These are phyloP conservation scores for Malassezia vespertilionis DNA, from an alignment of 1,284 basidiomycete genomes.

Conservation along the genomic window DNA sequence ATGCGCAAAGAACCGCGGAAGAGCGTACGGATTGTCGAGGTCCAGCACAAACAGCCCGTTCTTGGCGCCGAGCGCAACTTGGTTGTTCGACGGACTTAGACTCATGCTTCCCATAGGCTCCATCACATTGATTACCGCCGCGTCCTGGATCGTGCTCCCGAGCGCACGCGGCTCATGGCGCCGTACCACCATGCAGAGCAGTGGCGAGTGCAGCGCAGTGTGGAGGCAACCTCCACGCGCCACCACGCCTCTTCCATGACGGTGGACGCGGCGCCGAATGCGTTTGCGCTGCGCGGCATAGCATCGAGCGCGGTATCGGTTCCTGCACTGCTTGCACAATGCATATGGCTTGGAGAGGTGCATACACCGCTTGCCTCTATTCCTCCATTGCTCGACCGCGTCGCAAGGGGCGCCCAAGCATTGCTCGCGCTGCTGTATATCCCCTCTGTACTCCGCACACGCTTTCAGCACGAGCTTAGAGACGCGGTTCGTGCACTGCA, in stretches of 20 bases:
- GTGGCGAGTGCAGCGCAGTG: neutral
- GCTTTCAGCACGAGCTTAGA: constrained; percentile 2
- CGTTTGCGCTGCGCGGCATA: neutral
- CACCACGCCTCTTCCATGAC: constrained; percentile 1
- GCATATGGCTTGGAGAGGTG: constrained; percentile 16
- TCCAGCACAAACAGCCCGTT: constrained; percentile 95
- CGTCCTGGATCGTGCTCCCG: constrained; percentile 5
- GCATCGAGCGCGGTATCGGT: neutral
- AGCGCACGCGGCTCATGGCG: constrained; percentile 4
- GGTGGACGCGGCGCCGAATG: neutral
- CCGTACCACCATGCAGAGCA: neutral
- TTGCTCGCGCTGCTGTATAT: constrained; percentile 1
- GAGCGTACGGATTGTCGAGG: constrained; percentile 70
- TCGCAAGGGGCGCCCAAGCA: neutral
- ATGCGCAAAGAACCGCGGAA: constrained; percentile 86
- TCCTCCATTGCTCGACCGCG: constrained; percentile 1
- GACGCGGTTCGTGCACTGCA: no score
- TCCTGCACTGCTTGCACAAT: neutral
- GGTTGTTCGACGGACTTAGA: constrained; percentile 39
- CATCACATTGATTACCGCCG: constrained; percentile 13
- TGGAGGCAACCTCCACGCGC: neutral
- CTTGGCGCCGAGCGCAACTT: constrained; percentile 51
- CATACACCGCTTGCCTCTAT: constrained; percentile 11
- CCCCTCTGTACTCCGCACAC: constrained; percentile 7
- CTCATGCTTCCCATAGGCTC: constrained; percentile 46